phyloP scores from a whole-genome alignment of 495 filamentous ascomycete species.

The Neurospora sp. region DNA sequence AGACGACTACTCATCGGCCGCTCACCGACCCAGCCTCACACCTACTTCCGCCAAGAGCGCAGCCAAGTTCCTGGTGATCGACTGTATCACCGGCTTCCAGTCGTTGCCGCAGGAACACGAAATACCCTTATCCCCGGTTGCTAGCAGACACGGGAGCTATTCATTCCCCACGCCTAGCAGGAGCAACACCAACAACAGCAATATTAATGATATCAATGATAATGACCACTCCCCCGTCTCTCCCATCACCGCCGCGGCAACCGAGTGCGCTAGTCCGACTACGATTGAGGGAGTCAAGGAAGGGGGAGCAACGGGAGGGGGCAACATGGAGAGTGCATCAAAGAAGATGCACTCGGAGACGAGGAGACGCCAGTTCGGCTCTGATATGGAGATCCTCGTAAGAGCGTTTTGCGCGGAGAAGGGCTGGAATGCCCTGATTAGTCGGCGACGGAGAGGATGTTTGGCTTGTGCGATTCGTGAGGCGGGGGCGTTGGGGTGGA shows the following conservation, averaged over 20 bases:
- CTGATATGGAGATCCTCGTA: slow-evolving; percentile 52
- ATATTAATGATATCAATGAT: background rate
- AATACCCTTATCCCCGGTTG: slow-evolving; percentile 25
- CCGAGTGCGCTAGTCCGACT: background rate
- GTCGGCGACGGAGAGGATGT: slow-evolving; percentile 52
- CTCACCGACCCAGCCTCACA: slow-evolving; percentile 20
- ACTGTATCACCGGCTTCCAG: slow-evolving; percentile 42
- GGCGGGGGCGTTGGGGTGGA: slow-evolving; percentile 55
- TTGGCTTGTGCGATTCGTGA: slow-evolving; percentile 60
- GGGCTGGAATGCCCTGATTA: slow-evolving; percentile 59
- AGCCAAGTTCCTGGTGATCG: slow-evolving; percentile 40
- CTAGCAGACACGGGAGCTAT: slow-evolving; percentile 19
- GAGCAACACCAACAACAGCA: background rate
- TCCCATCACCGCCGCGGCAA: background rate
- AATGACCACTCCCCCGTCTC: background rate
- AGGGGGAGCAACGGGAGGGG: background rate
- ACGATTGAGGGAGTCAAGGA: background rate
- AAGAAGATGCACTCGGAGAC: slow-evolving; percentile 41
- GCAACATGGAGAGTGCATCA: slow-evolving; percentile 18
- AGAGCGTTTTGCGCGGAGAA: slow-evolving; percentile 60
- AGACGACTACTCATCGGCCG: slow-evolving; percentile 19
- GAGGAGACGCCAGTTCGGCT: slow-evolving; percentile 40
- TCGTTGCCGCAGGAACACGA: slow-evolving; percentile 27
- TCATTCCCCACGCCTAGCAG: background rate
- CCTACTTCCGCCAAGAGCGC: slow-evolving; percentile 11